Percentiles rank a stretch among this genome's conserved stretches.
phyloP scores from a whole-genome alignment of 768 basidiomycete genomes.

The Leucocoprinus sp. region DNA sequence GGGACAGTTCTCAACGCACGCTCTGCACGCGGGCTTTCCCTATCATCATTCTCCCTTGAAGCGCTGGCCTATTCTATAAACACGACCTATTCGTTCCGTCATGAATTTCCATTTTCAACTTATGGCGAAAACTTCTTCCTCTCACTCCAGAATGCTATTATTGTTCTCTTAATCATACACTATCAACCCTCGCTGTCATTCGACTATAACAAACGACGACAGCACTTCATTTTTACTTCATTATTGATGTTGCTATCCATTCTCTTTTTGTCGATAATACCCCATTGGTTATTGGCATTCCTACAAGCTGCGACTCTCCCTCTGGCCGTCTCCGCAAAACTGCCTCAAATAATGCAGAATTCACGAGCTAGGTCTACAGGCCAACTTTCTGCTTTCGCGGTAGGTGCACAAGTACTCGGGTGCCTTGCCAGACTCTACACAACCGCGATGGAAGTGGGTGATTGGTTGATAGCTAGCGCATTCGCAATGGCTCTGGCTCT shows the following conservation, averaged over 20 bases:
- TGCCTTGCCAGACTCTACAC: constrained; percentile 91
- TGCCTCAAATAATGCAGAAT: constrained; percentile 89
- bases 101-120: constrained; percentile 90
- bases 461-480: constrained; percentile 69
- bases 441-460: constrained; percentile 82
- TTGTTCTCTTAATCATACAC: constrained; percentile 78
- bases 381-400: constrained; percentile 89
- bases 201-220: constrained; percentile 22
- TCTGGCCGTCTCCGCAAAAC: constrained; percentile 82
- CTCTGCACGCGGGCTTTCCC: constrained; percentile 81
- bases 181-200: constrained; percentile 33
- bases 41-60: constrained; percentile 86
- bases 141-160: constrained; percentile 77
- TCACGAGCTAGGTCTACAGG: constrained; percentile 70
- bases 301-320: constrained; percentile 85
- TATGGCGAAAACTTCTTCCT: constrained; percentile 97
- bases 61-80: constrained; percentile 87
- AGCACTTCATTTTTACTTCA: constrained; percentile 17
- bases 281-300: constrained; percentile 44
- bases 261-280: constrained; percentile 36
- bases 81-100: constrained; percentile 78
- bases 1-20: constrained; percentile 54
- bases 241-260: constrained; percentile 18
- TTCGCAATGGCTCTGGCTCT: constrained; percentile 76
- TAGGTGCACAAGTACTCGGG: constrained; percentile 77